phyloP scores from a whole-genome alignment of 352 stramenopile species.

The Phytophthora kernoviae region DNA sequence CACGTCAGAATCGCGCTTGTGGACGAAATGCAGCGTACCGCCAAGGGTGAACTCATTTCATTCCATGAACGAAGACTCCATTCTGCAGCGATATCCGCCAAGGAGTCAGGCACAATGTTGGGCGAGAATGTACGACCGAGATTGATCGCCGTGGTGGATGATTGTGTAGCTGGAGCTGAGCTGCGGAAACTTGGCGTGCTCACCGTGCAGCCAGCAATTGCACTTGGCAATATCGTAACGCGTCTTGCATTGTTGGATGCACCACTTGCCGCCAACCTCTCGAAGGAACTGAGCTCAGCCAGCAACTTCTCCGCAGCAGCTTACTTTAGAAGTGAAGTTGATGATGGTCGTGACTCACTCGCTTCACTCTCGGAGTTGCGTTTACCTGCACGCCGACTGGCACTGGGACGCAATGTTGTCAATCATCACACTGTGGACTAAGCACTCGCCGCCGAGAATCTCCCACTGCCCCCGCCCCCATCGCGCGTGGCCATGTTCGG shows the following conservation, averaged over 20 bases:
- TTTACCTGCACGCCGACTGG: constrained; percentile 35
- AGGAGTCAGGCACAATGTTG: too few relatives aligned
- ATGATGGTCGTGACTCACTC: constrained; percentile 42
- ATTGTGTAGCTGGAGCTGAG: constrained; percentile 42
- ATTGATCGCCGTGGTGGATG: constrained; percentile 56
- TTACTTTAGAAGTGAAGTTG: constrained; percentile 45
- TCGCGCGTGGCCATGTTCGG: constrained; percentile 74
- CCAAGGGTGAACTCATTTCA: constrained; percentile 64
- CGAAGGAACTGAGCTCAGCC: constrained; percentile 45
- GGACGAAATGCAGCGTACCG: constrained; percentile 55
- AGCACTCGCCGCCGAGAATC: constrained; percentile 39
- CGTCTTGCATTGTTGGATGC: constrained; percentile 57
- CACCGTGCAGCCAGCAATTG: constrained; percentile 67
- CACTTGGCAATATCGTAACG: constrained; percentile 66
- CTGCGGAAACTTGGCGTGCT: constrained; percentile 64
- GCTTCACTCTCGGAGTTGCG: constrained; percentile 53
- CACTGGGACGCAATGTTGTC: constrained; percentile 58
- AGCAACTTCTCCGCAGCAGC: constrained; percentile 48
- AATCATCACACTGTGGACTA: constrained; percentile 72
- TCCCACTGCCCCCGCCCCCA: constrained; percentile 51
- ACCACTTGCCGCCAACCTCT: constrained; percentile 39
- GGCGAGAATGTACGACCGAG: constrained; percentile 42
- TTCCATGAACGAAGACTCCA: constrained; percentile 70
- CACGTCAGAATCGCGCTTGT: constrained; percentile 62
- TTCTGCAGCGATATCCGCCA: too few relatives aligned